Conservation (phyloP, 306 rosid species). For the Dalbergia cultrata region DNA sequence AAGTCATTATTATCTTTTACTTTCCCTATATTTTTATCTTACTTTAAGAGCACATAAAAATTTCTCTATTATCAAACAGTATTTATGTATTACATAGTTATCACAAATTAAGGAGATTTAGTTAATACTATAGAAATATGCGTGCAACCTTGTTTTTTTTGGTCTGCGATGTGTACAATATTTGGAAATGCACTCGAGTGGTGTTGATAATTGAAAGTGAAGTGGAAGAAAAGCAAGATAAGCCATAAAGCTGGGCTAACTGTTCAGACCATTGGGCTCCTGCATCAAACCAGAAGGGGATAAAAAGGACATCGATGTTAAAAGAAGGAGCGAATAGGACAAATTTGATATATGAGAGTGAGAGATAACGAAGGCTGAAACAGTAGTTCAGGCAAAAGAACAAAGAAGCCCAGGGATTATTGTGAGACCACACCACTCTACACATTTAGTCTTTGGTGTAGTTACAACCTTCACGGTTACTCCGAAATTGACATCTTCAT, state of each 20-base stretch:
- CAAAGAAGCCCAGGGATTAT: too few relatives aligned
- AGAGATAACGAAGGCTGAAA: too few relatives aligned
- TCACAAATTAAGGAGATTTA: neutral
- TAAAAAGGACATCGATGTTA: neutral
- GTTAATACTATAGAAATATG: neutral
- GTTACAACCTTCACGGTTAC: too few relatives aligned
- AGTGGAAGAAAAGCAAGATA: neutral
- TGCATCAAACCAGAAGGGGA: neutral
- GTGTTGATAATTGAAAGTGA: neutral
- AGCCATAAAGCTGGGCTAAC: conserved; percentile 9
- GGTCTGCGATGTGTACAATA: neutral
- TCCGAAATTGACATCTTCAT: too few relatives aligned
- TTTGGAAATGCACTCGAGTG: neutral
- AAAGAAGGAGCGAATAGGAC: neutral
- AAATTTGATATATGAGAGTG: neutral
- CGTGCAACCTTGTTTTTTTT: neutral
- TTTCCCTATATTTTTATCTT: too few relatives aligned
- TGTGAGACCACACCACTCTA: too few relatives aligned
- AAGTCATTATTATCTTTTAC: too few relatives aligned
- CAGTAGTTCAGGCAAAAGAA: too few relatives aligned
- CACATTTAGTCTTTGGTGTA: too few relatives aligned
- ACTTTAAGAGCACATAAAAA: too few relatives aligned
- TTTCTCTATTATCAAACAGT: too few relatives aligned
- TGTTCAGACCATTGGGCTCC: neutral
- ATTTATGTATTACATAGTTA: neutral